Base-by-base conservation (phyloP, 495 filamentous ascomycete species). In the Cudoniella acicularis region DNA sequence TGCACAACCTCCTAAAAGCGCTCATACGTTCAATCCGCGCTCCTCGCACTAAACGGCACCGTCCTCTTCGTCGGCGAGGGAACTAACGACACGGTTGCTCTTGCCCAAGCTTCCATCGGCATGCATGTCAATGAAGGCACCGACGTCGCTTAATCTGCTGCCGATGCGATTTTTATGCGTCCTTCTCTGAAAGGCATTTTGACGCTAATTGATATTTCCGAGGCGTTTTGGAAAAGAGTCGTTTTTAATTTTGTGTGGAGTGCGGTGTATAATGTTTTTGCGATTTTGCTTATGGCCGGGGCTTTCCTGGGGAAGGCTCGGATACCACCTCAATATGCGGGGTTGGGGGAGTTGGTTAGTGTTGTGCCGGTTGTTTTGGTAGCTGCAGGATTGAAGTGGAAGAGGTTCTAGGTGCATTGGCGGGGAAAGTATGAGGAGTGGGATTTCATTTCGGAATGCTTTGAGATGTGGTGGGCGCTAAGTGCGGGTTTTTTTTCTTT, bases 31-130 rank as follows among this genome's bases (percentile, higher is more conserved):
- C n/a, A n/a, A n/a, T n/a, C n/a, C n/a, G n/a, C n/a, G n/a, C n/a
- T n/a, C n/a, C n/a, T n/a, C n/a, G n/a, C n/a, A n/a, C n/a, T n/a
- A n/a, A 49, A 57, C 53, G 10, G 57, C 26, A 49, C 77, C 2
- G 77, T 90, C 20, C 60, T 92, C 17, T 92, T 93, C 70, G 78
- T 79, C 62, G 90, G 90, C 45, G 90, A 94, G 64, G 90, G 90
- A 8, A 90, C 87, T 2, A 94, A 94, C 69, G 90, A 92, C 67
- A 87, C 89, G 0, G 75, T 85, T 11, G 89, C 90, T 1, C 77
- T 94, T 4, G 81, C 86, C 2, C 79, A 83, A 63, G 87, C 90
- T n/a, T 82, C 81, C 23, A 82, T 94, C 59, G 90, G 90, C 49
- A 70, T 91, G 2, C 86, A 89, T 63, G 79, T 89, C 60, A 81